Evolutionary conservation across 2,329 filamentous ascomycete genomes (phyloP), one percentile per base, ranked within the genome.

Genomic region (Fusarium staphyleae): DNA sequence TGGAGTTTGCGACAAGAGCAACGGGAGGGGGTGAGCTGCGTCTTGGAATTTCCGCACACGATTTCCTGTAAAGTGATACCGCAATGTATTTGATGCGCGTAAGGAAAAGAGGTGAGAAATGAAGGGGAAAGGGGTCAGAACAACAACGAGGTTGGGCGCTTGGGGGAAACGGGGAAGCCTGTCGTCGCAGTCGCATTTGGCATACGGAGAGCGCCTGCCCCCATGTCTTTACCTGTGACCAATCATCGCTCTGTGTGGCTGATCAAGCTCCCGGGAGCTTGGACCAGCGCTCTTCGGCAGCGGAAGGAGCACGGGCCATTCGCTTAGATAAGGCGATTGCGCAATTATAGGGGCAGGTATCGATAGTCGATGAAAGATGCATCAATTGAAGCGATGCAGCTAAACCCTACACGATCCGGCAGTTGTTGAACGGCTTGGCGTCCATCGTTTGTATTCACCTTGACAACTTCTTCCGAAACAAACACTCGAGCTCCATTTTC

Each of bases 261-360:
- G 56, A 46, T 60, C 47, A 66, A 70, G 66, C 67, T 70, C 62
- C 57, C 62, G 60, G 61, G 63, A 69, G 68, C 66, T 70, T 69
- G 66, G 68, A 67, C 68, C 66, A 65, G 3, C 16, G 19, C 41
- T 47, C 42, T 43, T 56, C 58, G 55, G 64, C 55, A 67, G 49
- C 54, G 58, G 64, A 63, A 30, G 49, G 39, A 39, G 58, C 55
- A 52, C 60, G 60, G 59, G 30, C 52, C 63, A 60, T 52, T 63
- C 53, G 53, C 52, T 57, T 56, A 55, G 49, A 52, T 62, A 44
- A 44, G 50, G 32, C 42, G 34, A 45, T 46, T 35, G 24, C 46
- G 46, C 48, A 45, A 55, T 42, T 56, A 44, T 43, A 51, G 59
- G 35, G 45, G 47, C 18, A 33, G 3, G 12, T 33, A 22, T 15